Base-by-base conservation (phyloP, 176 grass and related monocot genomes). In the Triticum urartu region DNA sequence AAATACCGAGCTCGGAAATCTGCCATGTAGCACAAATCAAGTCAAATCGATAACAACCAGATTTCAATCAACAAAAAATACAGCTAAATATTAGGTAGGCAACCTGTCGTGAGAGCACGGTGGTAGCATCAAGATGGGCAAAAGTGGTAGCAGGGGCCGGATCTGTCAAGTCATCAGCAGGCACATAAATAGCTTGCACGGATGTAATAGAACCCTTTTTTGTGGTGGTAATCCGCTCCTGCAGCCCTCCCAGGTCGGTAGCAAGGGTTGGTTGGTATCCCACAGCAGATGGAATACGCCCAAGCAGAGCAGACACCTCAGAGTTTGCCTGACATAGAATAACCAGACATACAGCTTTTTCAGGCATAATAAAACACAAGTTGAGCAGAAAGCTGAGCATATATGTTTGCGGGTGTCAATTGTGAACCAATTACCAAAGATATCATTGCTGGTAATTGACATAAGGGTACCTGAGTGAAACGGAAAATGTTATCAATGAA, bases 401-500 rank as follows among this genome's bases (percentile, higher is more conserved):
- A 40, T 72, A 28, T 72, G 40, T 21, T 62, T 64, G 45, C 68
- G 6, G 34, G 64, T 64, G 79, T 12, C 28, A 79, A 72, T 17
- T 62, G 10, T 8, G 20, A 42, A 60, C 15, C 22, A 73, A 79
- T 17, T 79, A 66, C 62, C 30, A 87, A 39, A 13, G 28, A 50
- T 72, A 64, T 20, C 62, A 54, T n/a, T 77, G 72, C 7, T 77
- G 40, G 30, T 42, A 64, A 33, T 48, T 63, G n/a, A 20, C 17
- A 88, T 22, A 61, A 69, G 14, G 26, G 24, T 81, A 94, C 95
- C 84, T 97, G 95, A 54, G 95, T 97, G 88, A 97, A 97, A 78
- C 95, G 91, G 90, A 97, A 97, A 93, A 97, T 97, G 91, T 97
- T 97, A 84, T 97, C 95, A 24, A 97, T 97, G 67, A 97, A 97